Base-by-base conservation (phyloP, 2,329 filamentous ascomycete genomes). In the Blumeriella jaapii region DNA sequence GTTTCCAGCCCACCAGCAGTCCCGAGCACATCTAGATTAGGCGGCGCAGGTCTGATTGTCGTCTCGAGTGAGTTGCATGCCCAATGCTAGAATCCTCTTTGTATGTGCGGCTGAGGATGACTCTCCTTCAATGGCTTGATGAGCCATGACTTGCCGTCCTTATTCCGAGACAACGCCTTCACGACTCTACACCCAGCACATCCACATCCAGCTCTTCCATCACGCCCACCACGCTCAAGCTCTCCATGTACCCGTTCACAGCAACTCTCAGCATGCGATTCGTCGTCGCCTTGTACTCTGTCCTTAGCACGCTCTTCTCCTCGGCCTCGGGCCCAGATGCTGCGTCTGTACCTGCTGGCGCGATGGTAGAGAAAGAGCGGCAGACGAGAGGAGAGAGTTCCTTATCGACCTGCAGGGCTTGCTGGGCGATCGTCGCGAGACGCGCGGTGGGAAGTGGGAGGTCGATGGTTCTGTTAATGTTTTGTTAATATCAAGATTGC, bases 201-300 rank as follows among this genome's bases (percentile, higher is more conserved):
- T 95, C 87, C 16, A 78, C 73, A 59, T 96, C 89, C 50, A 96
- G 61, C 56, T 93, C 81, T 58, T 83, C 77, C 82, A 95, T 94
- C 11, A 93, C 82, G 36, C 86, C 82, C 26, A 95, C 79, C 4
- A 95, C 74, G 34, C 76, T 74, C 37, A 95, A 59, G 49, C 81
- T 93, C 52, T 96, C 89, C 68, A 96, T 86, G 59, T 95, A 95
- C 7, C 86, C 85, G 61, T 96, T 96, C 38, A 95, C 87, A 3
- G 89, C 83, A 2, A 98, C 91, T 28, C 91, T 78, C 39, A 98
- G 69, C 89, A 96, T 96, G 48, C 91, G 79, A 56, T 95, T 94
- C 13, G 91, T 96, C 0, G 85, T 85, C 1, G 91, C 91, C 36
- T 69, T 71, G 61, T 96, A 96, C 41, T 80, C 71, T 7, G 83